These are phyloP conservation scores for Podospora fimiseda DNA, from an alignment of 495 filamentous ascomycete species.

Conservation along the genomic window DNA sequence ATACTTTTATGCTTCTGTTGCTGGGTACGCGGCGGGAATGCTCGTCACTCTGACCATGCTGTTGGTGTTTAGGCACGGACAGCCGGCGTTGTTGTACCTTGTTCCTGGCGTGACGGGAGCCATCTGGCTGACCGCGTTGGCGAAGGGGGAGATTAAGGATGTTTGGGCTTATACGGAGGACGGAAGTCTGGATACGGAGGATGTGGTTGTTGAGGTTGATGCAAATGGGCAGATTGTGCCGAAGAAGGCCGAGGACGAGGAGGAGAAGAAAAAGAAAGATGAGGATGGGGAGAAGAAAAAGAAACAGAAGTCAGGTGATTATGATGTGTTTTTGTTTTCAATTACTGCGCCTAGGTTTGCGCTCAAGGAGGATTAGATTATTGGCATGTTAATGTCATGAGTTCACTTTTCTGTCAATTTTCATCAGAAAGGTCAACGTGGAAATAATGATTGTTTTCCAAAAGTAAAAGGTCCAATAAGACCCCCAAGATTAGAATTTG, in stretches of 20 bases:
- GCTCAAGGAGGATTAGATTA: not conserved
- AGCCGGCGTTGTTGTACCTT: conserved; percentile 88
- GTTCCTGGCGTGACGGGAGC: conserved; percentile 76
- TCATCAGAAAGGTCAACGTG: too few relatives aligned
- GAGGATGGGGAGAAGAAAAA: conserved; percentile 1
- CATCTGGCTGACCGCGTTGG: conserved; percentile 72
- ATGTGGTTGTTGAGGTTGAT: conserved; percentile 40
- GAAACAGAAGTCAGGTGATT: not conserved
- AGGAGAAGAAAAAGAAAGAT: conserved; percentile 1
- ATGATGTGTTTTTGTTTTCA: conserved; percentile 26
- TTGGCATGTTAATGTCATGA: too few relatives aligned
- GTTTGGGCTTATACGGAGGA: conserved; percentile 85
- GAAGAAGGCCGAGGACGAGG: conserved; percentile 5
- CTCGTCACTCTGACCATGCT: conserved; percentile 69
- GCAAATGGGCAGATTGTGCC: conserved; percentile 13
- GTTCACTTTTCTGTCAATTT: too few relatives aligned
- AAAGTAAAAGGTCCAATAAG: not conserved
- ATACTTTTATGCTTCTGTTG: conserved; percentile 76
- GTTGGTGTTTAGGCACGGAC: conserved; percentile 69
- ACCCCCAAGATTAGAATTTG: not conserved
- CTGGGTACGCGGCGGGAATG: conserved; percentile 79
- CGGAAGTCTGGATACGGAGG: conserved; percentile 42
- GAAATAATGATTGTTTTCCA: too few relatives aligned
- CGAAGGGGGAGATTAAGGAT: conserved; percentile 58
- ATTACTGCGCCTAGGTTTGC: conserved; percentile 14